Conservation (phyloP, 106 monocot species). For the Dendrobium nobile region DNA sequence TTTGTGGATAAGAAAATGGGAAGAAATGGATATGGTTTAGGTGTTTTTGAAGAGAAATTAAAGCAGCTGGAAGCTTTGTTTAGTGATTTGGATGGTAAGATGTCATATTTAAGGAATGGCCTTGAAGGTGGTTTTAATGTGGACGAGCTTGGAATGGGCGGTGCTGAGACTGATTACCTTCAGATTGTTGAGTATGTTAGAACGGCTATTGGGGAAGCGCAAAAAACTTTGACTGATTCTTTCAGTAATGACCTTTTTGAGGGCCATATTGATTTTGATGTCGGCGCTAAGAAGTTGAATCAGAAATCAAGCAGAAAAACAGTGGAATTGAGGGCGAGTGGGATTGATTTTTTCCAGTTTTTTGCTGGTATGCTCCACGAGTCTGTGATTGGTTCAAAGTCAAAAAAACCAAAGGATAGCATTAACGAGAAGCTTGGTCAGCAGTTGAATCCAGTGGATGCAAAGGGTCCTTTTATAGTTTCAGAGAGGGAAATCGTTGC, state of each 20-base stretch:
- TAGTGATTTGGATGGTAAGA: conserved; percentile 26
- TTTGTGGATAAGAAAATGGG: neutral
- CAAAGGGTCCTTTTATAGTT: conserved; percentile 2
- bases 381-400: conserved; percentile 13
- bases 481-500: conserved; percentile 3
- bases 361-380: conserved; percentile 41
- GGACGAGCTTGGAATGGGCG: conserved; percentile 21
- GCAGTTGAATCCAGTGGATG: conserved; percentile 9
- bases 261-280: conserved; percentile 13
- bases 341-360: conserved; percentile 36
- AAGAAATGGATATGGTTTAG: conserved; percentile 10
- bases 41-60: conserved; percentile 19
- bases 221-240: conserved; percentile 18
- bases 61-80: conserved; percentile 32
- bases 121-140: conserved; percentile 20
- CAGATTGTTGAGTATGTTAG: conserved; percentile 33
- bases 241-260: conserved; percentile 3
- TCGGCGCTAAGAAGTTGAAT: conserved; percentile 22
- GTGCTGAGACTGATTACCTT: conserved; percentile 21
- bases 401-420: conserved; percentile 27
- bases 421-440: conserved; percentile 22
- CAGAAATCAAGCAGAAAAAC: conserved; percentile 30
- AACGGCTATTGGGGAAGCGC: conserved; percentile 14
- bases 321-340: conserved; percentile 21
- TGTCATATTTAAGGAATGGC: conserved; percentile 29